Evolutionary conservation across 352 stramenopile species (phyloP), one percentile per base, ranked within the genome.

Genomic region (Phytophthora sojae): DNA sequence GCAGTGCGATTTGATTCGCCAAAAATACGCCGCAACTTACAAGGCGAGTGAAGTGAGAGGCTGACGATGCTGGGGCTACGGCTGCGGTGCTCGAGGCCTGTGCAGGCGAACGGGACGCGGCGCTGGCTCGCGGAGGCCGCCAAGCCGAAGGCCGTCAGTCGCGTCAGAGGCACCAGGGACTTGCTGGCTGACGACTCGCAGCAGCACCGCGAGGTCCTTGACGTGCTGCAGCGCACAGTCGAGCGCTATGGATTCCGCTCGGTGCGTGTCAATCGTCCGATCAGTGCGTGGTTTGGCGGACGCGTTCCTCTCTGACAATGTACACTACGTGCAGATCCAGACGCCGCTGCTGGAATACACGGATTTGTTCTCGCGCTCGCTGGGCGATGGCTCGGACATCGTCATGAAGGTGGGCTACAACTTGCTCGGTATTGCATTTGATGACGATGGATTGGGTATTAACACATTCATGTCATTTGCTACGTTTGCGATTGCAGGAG

Each of bases 311-410:
- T 12, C 42, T 44, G 15, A 32, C 57, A 21, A 50, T 3, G 49
- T 3, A 21, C 19, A 11, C 19, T 55, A 9, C 9, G 14, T 54
- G 35, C 61, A 94, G 85, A 89, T 96, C 26, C 90, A 96, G 39
- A 96, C 88, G 50, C 90, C 90, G 54, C 45, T 93, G 69, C 60
- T 97, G n/a, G 90, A 97, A 80, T 94, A 94, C 71, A 96, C 89
- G 50, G 86, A 97, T 39, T 63, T 97, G 42, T 97, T 92, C 67
- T 84, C 76, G 49, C 81, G 89, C 14, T 95, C 89, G 53, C 74
- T 97, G 26, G 90, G 90, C 8, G 86, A 93, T 52, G 88, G 86
- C 42, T 97, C 90, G 0, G 90, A 97, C 54, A 95, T 97, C 51
- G 89, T 97, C 53, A 94, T 89, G 83, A 97, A 96, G 81, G 89